Percentiles rank a stretch among this genome's conserved stretches.
Evolutionary conservation across 306 rosid genomes (phyloP).

Genomic region (Inga laurina): DNA sequence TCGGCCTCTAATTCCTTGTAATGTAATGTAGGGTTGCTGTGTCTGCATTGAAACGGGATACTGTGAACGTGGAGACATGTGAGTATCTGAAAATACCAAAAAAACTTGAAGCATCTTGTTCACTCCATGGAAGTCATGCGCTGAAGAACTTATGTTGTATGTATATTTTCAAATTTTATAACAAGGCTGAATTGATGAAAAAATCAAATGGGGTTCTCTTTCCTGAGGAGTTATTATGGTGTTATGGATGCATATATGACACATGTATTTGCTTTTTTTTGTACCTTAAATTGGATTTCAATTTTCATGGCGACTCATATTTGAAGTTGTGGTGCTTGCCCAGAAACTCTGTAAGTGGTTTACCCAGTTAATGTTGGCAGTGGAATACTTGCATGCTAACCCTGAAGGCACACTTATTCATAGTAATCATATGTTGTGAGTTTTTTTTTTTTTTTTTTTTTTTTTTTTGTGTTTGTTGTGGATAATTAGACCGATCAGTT

Average conservation of each 20-base stretch:
- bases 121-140: constrained; percentile 12
- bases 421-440: too few species aligned
- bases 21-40: constrained; percentile 87
- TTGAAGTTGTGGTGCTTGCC: constrained; percentile 36
- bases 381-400: constrained; percentile 88
- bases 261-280: constrained; percentile 5
- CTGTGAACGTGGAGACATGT: constrained; percentile 99
- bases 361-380: constrained; percentile 90
- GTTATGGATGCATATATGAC: neutral
- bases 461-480: neutral
- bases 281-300: constrained; percentile 19
- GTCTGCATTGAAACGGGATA: constrained; percentile 99
- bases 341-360: constrained; percentile 99
- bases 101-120: constrained; percentile 16
- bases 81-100: constrained; percentile 45
- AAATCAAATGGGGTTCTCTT: constrained; percentile 76
- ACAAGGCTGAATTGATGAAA: constrained; percentile 96
- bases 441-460: too few species aligned
- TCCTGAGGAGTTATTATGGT: constrained; percentile 82
- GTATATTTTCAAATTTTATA: constrained; percentile 9
- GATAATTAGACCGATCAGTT: constrained; percentile 31
- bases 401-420: constrained; percentile 65
- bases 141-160: constrained; percentile 1
- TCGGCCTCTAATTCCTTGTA: constrained; percentile 9
- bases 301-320: constrained; percentile 28